Percentiles rank a stretch among this genome's conserved stretches.
Conservation (phyloP, 116 monocot species). For the Trichopus zeylanicus region DNA sequence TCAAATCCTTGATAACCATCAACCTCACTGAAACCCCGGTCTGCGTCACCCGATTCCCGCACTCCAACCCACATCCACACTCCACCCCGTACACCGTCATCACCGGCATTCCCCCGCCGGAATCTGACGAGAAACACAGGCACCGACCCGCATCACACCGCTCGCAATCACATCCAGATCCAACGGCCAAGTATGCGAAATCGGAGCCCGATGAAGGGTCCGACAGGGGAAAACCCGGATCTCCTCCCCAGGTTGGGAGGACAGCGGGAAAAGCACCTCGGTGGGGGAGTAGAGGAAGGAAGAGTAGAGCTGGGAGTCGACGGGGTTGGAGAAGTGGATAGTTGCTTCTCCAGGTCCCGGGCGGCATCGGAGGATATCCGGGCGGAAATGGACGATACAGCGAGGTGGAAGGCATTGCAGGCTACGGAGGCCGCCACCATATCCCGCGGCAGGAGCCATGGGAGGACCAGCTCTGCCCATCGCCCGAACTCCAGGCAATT, state of each 20-base stretch:
- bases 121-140: slow-evolving; percentile 9
- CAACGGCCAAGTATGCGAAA: background rate
- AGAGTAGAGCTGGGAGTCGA: slow-evolving; percentile 42
- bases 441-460: slow-evolving; percentile 44
- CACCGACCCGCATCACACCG: background rate
- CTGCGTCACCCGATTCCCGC: slow-evolving; percentile 54
- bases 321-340: slow-evolving; percentile 62
- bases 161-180: slow-evolving; percentile 26
- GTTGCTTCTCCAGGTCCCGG: slow-evolving; percentile 51
- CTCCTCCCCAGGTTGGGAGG: slow-evolving; percentile 52
- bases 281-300: slow-evolving; percentile 55
- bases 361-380: slow-evolving; percentile 60
- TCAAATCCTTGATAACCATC: slow-evolving; percentile 31
- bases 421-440: slow-evolving; percentile 51
- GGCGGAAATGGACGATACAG: slow-evolving; percentile 25
- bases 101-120: slow-evolving; percentile 14
- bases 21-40: slow-evolving; percentile 33
- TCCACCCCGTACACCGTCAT: slow-evolving; percentile 54
- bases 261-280: slow-evolving; percentile 16
- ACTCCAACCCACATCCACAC: slow-evolving; percentile 47
- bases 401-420: slow-evolving; percentile 32
- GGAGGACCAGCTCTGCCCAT: slow-evolving; percentile 48
- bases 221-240: background rate
- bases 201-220: slow-evolving; percentile 3
- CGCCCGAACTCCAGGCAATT: background rate